phyloP scores from a whole-genome alignment of 768 basidiomycete species.

The Zangia roseola region DNA sequence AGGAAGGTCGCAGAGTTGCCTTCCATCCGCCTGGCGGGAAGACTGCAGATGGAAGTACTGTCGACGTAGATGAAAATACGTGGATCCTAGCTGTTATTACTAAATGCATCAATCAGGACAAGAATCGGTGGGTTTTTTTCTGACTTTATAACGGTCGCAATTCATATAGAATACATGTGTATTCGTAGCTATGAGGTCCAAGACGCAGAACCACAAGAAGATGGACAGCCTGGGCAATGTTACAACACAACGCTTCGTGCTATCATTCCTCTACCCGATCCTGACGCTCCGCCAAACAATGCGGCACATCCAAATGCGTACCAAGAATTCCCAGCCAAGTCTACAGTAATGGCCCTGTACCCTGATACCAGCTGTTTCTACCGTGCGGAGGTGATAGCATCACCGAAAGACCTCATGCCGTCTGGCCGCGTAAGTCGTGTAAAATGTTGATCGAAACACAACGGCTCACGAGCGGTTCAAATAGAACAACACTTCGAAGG shows the following conservation, averaged over 20 bases:
- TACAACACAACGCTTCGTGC: constrained; percentile 69
- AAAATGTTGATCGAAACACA: not conserved
- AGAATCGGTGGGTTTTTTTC: constrained; percentile 50
- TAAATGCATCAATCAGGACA: constrained; percentile 68
- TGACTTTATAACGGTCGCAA: not conserved
- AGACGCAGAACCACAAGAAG: constrained; percentile 81
- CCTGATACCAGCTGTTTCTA: constrained; percentile 92
- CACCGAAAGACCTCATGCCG: constrained; percentile 47
- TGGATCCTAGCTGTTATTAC: constrained; percentile 84
- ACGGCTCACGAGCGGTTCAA: constrained; percentile 9
- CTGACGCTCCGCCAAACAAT: constrained; percentile 51
- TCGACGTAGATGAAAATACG: constrained; percentile 46
- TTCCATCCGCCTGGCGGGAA: constrained; percentile 71
- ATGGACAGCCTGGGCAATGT: constrained; percentile 66
- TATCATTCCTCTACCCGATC: constrained; percentile 81
- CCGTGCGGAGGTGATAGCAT: constrained; percentile 77
- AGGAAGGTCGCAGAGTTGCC: constrained; percentile 75
- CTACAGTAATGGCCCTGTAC: constrained; percentile 83
- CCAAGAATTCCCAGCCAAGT: constrained; percentile 67
- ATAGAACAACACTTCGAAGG: constrained; percentile 41
- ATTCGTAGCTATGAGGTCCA: constrained; percentile 74
- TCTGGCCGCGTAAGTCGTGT: constrained; percentile 37
- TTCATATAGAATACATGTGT: not conserved
- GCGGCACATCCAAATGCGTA: constrained; percentile 68
- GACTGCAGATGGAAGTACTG: constrained; percentile 46